Conservation (phyloP, 768 basidiomycete species). For the Auriscalpium vulgare region DNA sequence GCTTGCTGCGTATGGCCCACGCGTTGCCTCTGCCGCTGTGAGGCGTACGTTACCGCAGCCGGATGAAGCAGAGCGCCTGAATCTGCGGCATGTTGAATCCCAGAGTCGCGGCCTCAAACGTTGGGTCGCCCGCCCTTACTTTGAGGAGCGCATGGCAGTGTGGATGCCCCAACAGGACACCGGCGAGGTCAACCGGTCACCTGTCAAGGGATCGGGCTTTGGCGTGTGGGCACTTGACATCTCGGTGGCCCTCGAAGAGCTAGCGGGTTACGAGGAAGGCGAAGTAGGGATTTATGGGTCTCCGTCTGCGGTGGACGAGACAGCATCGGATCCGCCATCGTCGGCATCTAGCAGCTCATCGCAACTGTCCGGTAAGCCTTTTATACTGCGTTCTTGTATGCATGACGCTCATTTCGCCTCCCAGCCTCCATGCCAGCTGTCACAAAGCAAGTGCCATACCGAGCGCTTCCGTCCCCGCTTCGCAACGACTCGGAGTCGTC, state of each 20-base stretch:
- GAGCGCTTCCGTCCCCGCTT: slow-evolving; percentile 42
- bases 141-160: slow-evolving; percentile 8
- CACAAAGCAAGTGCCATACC: slow-evolving; percentile 23
- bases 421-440: slow-evolving; percentile 10
- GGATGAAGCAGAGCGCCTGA: slow-evolving; percentile 21
- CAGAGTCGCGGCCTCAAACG: slow-evolving; percentile 19
- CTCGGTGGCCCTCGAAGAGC: slow-evolving; percentile 8
- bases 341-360: slow-evolving; percentile 28
- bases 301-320: background rate
- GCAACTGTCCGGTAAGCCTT: slow-evolving; percentile 4
- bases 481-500: slow-evolving; percentile 31
- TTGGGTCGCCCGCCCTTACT: slow-evolving; percentile 11
- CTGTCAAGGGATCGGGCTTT: slow-evolving; percentile 13
- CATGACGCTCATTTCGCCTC: slow-evolving; percentile 11
- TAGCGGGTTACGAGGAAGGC: slow-evolving; percentile 14
- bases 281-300: background rate
- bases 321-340: slow-evolving; percentile 49
- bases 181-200: slow-evolving; percentile 8
- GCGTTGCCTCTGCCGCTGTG: slow-evolving; percentile 19
- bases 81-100: slow-evolving; percentile 20
- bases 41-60: slow-evolving; percentile 19
- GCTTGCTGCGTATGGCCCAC: slow-evolving; percentile 35
- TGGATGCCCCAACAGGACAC: slow-evolving; percentile 7
- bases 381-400: slow-evolving; percentile 13
- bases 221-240: slow-evolving; percentile 16